Conservation (phyloP, 2,329 filamentous ascomycete genomes). For the Uncinocarpus reesii region DNA sequence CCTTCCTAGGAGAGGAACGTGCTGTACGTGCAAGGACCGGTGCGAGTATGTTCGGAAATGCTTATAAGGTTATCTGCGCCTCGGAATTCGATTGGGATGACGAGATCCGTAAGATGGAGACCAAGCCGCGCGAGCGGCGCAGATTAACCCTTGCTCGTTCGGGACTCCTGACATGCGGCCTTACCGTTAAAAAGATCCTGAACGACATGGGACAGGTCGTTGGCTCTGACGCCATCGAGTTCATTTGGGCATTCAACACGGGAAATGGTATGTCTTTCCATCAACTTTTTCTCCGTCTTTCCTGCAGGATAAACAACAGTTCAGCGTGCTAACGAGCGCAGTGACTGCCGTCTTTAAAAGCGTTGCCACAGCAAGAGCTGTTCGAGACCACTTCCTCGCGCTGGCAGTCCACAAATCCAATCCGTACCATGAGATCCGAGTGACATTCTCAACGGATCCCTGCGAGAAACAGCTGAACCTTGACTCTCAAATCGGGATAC, state of each 20-base stretch:
- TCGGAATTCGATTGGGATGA: conserved; percentile 28
- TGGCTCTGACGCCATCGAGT: conserved; percentile 31
- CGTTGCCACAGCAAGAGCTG: conserved; percentile 28
- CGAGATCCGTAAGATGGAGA: conserved; percentile 29
- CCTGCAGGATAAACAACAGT: too few relatives aligned
- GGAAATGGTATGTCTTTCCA: conserved; percentile 31
- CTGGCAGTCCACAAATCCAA: conserved; percentile 21
- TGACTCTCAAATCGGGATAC: conserved; percentile 8
- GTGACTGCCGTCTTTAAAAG: conserved; percentile 34
- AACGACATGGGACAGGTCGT: conserved; percentile 27
- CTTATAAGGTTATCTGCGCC: conserved; percentile 24
- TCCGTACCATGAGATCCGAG: conserved; percentile 27
- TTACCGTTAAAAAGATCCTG: conserved; percentile 28
- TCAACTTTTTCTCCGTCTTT: neutral
- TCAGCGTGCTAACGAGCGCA: conserved; percentile 21
- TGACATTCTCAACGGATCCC: conserved; percentile 33
- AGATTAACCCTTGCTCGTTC: conserved; percentile 35
- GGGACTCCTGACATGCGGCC: conserved; percentile 28
- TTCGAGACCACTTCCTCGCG: conserved; percentile 27
- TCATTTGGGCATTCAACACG: conserved; percentile 35
- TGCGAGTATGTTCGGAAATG: conserved; percentile 27
- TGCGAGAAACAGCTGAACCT: conserved; percentile 33
- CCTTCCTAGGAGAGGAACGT: conserved; percentile 27
- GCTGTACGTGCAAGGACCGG: conserved; percentile 23
- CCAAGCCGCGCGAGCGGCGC: conserved; percentile 30